A percentile compares a stretch with the other conserved stretches of the same genome.
These are phyloP conservation scores for Fistulinella prunicolor DNA, from an alignment of 768 basidiomycete genomes.

Conservation along the genomic window DNA sequence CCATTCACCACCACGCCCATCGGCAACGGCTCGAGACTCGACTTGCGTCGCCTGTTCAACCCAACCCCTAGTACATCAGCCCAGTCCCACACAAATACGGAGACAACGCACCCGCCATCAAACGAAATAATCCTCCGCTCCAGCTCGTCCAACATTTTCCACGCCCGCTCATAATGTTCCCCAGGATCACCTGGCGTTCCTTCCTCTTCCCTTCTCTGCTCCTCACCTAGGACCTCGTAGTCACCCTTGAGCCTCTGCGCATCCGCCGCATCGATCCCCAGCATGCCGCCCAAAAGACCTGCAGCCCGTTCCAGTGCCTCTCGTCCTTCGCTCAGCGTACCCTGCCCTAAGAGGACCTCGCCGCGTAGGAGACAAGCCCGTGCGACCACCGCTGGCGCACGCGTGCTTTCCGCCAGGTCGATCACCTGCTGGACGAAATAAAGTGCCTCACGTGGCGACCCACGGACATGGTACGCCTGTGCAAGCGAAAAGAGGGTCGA, in stretches of 20 bases:
- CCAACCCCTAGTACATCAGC: neutral
- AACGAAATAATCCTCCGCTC: slow-evolving; percentile 51
- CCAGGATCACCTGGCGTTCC: slow-evolving; percentile 38
- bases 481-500: slow-evolving; percentile 62
- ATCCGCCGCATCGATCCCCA: slow-evolving; percentile 58
- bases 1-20: slow-evolving; percentile 19
- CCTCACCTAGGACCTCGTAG: slow-evolving; percentile 32
- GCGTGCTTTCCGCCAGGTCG: slow-evolving; percentile 67
- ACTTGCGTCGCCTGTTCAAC: slow-evolving; percentile 41
- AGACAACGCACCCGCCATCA: slow-evolving; percentile 47
- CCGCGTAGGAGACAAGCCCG: slow-evolving; percentile 65
- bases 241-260: slow-evolving; percentile 55
- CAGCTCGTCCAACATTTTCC: slow-evolving; percentile 59
- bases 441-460: slow-evolving; percentile 81
- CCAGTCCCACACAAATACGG: neutral
- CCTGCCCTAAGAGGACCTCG: slow-evolving; percentile 67
- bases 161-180: slow-evolving; percentile 53
- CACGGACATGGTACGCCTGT: slow-evolving; percentile 64
- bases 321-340: slow-evolving; percentile 54
- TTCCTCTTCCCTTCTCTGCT: slow-evolving; percentile 35
- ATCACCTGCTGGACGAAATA: slow-evolving; percentile 78
- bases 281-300: slow-evolving; percentile 42
- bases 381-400: slow-evolving; percentile 60
- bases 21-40: slow-evolving; percentile 35
- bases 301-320: slow-evolving; percentile 51